phyloP scores from a whole-genome alignment of 352 stramenopile genomes.

The Phytophthora colocasiae region DNA sequence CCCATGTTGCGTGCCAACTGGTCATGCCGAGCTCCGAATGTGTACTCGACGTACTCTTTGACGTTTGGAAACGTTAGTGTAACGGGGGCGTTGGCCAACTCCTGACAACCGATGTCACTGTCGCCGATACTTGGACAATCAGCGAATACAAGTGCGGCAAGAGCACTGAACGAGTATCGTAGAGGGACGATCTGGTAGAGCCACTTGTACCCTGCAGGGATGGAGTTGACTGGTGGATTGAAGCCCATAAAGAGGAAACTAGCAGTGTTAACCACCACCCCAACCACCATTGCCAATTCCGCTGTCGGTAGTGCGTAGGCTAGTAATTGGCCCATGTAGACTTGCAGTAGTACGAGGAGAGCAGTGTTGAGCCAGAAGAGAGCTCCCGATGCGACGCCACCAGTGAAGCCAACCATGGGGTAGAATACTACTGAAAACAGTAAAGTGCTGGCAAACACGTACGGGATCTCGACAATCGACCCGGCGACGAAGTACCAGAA shows the following conservation, averaged over 20 bases:
- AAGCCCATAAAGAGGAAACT: conserved; percentile 84
- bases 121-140: conserved; percentile 30
- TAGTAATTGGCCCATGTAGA: conserved; percentile 58
- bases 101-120: conserved; percentile 37
- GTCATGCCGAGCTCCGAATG: conserved; percentile 50
- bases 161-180: conserved; percentile 52
- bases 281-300: conserved; percentile 54
- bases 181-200: conserved; percentile 65
- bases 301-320: conserved; percentile 45
- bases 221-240: conserved; percentile 61
- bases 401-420: conserved; percentile 59
- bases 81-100: conserved; percentile 34
- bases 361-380: conserved; percentile 58
- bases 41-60: conserved; percentile 52
- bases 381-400: conserved; percentile 31
- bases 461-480: conserved; percentile 80
- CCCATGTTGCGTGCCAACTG: conserved; percentile 46
- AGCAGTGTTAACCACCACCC: conserved; percentile 63
- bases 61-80: conserved; percentile 41
- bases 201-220: conserved; percentile 63
- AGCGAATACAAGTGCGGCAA: conserved; percentile 50
- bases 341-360: conserved; percentile 53
- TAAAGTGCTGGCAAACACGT: conserved; percentile 48
- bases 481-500: conserved; percentile 73
- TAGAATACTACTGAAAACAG: conserved; percentile 66